Conservation (phyloP, 495 filamentous ascomycete species). For the Aspergillus cavernicola region DNA sequence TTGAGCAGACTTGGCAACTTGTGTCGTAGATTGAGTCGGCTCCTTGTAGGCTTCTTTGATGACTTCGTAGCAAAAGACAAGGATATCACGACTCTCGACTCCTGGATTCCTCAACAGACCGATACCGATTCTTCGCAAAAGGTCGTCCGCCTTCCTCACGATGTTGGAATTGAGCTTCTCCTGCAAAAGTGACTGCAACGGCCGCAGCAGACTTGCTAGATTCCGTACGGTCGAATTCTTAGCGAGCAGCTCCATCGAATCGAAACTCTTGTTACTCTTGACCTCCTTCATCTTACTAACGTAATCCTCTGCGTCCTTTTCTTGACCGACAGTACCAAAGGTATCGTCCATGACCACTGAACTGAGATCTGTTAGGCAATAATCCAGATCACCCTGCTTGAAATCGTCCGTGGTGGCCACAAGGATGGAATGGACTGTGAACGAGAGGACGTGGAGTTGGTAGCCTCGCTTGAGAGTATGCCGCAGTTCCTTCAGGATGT, state of each 20-base stretch:
- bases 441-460: slow-evolving; percentile 93
- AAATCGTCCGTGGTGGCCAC: slow-evolving; percentile 70
- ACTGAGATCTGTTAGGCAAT: slow-evolving; percentile 74
- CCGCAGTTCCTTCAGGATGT: slow-evolving; percentile 88
- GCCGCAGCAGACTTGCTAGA: slow-evolving; percentile 70
- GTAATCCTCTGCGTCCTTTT: slow-evolving; percentile 97
- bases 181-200: slow-evolving; percentile 69
- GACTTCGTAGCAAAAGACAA: slow-evolving; percentile 92
- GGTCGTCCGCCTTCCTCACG: slow-evolving; percentile 84
- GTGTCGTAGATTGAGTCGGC: slow-evolving; percentile 26
- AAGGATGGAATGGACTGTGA: slow-evolving; percentile 89
- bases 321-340: slow-evolving; percentile 90
- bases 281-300: slow-evolving; percentile 95
- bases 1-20: slow-evolving; percentile 50
- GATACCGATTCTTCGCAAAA: slow-evolving; percentile 75
- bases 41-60: slow-evolving; percentile 78
- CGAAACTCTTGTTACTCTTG: slow-evolving; percentile 94
- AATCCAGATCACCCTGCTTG: slow-evolving; percentile 79
- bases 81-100: slow-evolving; percentile 68
- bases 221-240: slow-evolving; percentile 69
- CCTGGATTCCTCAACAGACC: slow-evolving; percentile 77
- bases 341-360: slow-evolving; percentile 94
- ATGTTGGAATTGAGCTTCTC: slow-evolving; percentile 79
- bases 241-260: slow-evolving; percentile 93
- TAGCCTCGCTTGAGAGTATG: slow-evolving; percentile 77